These are phyloP conservation scores for Funneliformis geosporum DNA, from an alignment of 192 early-diverging fungal species.

Conservation along the genomic window DNA sequence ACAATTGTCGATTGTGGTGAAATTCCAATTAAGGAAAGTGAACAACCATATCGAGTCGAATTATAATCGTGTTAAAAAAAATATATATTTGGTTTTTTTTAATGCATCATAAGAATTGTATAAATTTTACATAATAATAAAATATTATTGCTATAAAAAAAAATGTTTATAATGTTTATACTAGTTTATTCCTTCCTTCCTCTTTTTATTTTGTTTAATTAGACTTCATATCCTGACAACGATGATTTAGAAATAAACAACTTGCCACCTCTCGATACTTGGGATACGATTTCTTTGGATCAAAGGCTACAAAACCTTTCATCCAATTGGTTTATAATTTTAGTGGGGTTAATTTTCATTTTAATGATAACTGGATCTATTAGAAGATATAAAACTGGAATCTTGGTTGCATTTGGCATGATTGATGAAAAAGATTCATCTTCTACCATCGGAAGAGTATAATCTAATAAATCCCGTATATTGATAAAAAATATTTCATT, in stretches of 20 bases:
- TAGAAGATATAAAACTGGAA: background rate
- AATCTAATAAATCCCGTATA: background rate
- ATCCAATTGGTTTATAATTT: background rate
- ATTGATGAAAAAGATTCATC: background rate
- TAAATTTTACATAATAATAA: background rate
- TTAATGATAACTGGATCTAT: background rate
- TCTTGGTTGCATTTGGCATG: too few relatives aligned
- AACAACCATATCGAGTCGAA: background rate
- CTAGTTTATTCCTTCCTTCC: background rate
- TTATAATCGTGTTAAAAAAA: background rate
- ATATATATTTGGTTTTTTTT: background rate
- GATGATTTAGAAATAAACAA: background rate
- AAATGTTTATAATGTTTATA: background rate
- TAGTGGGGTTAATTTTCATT: background rate
- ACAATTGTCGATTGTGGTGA: conserved; percentile 77
- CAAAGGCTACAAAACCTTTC: too few relatives aligned
- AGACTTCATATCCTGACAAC: background rate
- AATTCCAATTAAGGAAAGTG: conserved; percentile 38
- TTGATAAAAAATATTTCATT: too few relatives aligned
- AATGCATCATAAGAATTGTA: background rate
- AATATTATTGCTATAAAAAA: background rate
- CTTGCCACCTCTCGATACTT: background rate
- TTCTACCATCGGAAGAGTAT: background rate
- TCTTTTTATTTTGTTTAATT: background rate
- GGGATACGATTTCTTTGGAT: background rate